These are phyloP conservation scores for Drosera spatulata DNA, from an alignment of 179 eudicot species.

Conservation along the genomic window DNA sequence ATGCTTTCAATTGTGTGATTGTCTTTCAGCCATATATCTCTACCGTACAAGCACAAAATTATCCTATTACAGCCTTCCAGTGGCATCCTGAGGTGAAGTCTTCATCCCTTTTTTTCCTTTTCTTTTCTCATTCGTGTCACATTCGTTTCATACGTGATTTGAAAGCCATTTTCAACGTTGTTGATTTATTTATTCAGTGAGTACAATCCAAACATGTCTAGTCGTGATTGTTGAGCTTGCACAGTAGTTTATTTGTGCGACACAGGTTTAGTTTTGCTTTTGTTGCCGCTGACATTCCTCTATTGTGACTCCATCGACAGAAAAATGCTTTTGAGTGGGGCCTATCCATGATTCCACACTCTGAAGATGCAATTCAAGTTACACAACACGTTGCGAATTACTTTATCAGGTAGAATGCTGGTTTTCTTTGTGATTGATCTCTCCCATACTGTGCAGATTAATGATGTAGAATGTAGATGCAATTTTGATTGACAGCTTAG, in stretches of 20 bases:
- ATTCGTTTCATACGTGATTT: too few species aligned
- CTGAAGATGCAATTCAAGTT: constrained; percentile 85
- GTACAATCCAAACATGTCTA: too few species aligned
- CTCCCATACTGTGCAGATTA: neutral
- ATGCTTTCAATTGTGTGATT: constrained; percentile 2
- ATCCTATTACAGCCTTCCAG: constrained; percentile 80
- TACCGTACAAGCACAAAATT: constrained; percentile 48
- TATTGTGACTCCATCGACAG: constrained; percentile 23
- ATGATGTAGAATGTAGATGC: neutral
- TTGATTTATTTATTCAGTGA: too few species aligned
- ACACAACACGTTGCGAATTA: constrained; percentile 78
- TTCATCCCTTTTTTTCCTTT: neutral
- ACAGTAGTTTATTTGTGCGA: neutral
- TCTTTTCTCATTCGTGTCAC: neutral
- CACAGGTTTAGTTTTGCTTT: neutral
- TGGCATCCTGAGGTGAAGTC: constrained; percentile 89
- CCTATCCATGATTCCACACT: constrained; percentile 63
- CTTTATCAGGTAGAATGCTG: constrained; percentile 45
- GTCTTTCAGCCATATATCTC: constrained; percentile 65
- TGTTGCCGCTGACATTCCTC: neutral
- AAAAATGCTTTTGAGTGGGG: constrained; percentile 98
- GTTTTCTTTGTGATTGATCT: neutral
- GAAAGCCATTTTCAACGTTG: too few species aligned
- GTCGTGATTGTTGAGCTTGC: neutral
- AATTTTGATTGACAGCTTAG: neutral